Evolutionary conservation across 2,329 filamentous ascomycete genomes (phyloP).

Genomic region (Trichothecium sympodiale): DNA sequence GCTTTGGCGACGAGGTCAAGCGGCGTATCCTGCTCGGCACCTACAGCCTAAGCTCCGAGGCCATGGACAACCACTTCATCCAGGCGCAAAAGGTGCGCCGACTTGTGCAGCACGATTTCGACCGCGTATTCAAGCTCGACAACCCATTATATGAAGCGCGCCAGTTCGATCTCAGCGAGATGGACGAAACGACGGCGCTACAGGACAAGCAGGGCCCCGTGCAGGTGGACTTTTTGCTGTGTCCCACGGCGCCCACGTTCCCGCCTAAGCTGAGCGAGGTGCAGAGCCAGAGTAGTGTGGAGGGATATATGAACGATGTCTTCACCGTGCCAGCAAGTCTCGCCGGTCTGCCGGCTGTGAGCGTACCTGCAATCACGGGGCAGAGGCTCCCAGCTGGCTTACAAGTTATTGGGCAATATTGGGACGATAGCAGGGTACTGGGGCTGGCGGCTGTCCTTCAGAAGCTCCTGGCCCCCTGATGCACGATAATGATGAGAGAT

Average conservation of each 20-base stretch:
- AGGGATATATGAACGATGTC: conserved; percentile 84
- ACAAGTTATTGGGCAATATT: conserved; percentile 73
- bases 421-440: conserved; percentile 58
- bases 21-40: conserved; percentile 80
- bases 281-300: conserved; percentile 43
- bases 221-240: conserved; percentile 76
- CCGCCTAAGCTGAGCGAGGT: conserved; percentile 56
- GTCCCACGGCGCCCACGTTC: conserved; percentile 72
- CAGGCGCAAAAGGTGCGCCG: conserved; percentile 82
- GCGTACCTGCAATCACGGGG: conserved; percentile 46
- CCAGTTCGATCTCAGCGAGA: conserved; percentile 49
- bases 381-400: conserved; percentile 37
- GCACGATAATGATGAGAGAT: too few relatives aligned
- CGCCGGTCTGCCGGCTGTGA: conserved; percentile 81
- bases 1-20: conserved; percentile 77
- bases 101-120: conserved; percentile 77
- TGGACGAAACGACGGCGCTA: conserved; percentile 39
- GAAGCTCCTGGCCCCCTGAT: conserved; percentile 13
- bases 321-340: conserved; percentile 93
- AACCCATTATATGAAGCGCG: conserved; percentile 55
- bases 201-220: conserved; percentile 45
- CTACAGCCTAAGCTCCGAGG: conserved; percentile 79
- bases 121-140: conserved; percentile 57
- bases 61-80: conserved; percentile 93
- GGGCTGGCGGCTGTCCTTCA: conserved; percentile 39